A percentile compares a stretch with the other conserved stretches of the same genome.
These are phyloP conservation scores for Agrocybe pediades DNA, from an alignment of 768 basidiomycete genomes.

Conservation along the genomic window DNA sequence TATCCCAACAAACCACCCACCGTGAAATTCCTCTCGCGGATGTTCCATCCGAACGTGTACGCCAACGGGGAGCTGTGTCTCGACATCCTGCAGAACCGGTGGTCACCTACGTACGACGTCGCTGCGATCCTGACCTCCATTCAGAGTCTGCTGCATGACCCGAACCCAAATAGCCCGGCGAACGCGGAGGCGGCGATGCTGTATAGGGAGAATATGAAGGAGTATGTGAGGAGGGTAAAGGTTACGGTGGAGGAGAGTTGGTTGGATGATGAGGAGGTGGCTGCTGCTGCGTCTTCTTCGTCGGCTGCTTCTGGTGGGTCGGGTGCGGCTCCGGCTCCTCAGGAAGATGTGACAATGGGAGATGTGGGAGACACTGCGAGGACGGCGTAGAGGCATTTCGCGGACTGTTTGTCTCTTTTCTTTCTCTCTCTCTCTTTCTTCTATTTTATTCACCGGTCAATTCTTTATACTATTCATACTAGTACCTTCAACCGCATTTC, in stretches of 20 bases:
- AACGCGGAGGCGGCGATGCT: slow-evolving; percentile 98
- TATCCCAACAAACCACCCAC: slow-evolving; percentile 99
- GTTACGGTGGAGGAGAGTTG: slow-evolving; percentile 94
- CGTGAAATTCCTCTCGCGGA: slow-evolving; percentile 94
- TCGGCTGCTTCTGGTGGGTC: too few species aligned
- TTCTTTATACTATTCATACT: too few species aligned
- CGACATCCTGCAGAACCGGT: slow-evolving; percentile 97
- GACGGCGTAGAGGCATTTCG: too few species aligned
- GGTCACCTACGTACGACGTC: slow-evolving; percentile 99
- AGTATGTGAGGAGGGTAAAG: slow-evolving; percentile 92
- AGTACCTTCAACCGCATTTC: too few species aligned
- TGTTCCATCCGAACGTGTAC: slow-evolving; percentile 99
- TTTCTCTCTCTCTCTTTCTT: too few species aligned
- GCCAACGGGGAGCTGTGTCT: slow-evolving; percentile 97
- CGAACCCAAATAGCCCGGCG: slow-evolving; percentile 97
- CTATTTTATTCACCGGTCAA: too few species aligned
- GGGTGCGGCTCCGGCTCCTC: too few species aligned
- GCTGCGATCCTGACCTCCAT: slow-evolving; percentile 97
- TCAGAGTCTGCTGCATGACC: slow-evolving; percentile 94
- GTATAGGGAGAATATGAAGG: slow-evolving; percentile 98
- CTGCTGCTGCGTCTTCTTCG: too few species aligned
- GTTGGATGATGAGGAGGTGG: slow-evolving; percentile 84
- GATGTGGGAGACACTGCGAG: too few species aligned
- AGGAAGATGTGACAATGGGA: too few species aligned
- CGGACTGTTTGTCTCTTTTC: too few species aligned